Evolutionary conservation across 805 yeast species (phyloP).

Genomic region (fission yeast (Schizosaccharomyces pombe)): ASM294v3 CU329670.1:3874501-3875000

Average conservation of each 20-base stretch:
- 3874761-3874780: too few relatives aligned
- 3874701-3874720: too few relatives aligned
- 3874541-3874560: conserved; percentile 32
- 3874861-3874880: too few relatives aligned
- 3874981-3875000: neutral
- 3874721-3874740: too few relatives aligned
- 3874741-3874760: too few relatives aligned
- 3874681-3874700: neutral
- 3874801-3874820: neutral
- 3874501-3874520: conserved; percentile 17
- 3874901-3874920: too few relatives aligned
- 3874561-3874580: conserved; percentile 22
- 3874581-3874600: neutral
- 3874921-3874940: too few relatives aligned
- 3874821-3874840: neutral
- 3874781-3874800: too few relatives aligned
- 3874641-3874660: neutral
- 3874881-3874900: too few relatives aligned
- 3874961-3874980: too few relatives aligned
- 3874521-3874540: conserved; percentile 42
- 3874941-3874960: too few relatives aligned
- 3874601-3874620: neutral
- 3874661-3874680: neutral
- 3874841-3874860: too few relatives aligned
- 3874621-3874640: neutral